Evolutionary conservation across 352 stramenopile genomes (phyloP), one percentile per base, ranked within the genome.

Genomic region (Phytophthora capsici): DNA sequence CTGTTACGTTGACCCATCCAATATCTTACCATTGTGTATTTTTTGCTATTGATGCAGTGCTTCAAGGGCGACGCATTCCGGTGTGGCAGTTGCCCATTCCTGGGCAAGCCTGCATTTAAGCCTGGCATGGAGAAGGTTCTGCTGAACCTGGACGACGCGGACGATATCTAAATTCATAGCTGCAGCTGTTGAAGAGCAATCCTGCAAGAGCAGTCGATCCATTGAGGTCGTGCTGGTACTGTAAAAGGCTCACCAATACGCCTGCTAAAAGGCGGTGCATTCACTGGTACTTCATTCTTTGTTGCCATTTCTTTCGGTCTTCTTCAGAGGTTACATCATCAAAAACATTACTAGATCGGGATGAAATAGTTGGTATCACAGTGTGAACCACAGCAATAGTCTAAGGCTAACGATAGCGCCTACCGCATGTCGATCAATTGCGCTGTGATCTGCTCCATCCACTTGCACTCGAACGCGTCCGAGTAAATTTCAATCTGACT

Each of bases 31-130:
- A 23, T 46, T 13, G 5, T 70, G 7, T 53, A 9, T 37, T 69
- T 34, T 63, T 22, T 20, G 14, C 55, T 13, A 17, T 83, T 83
- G 6, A 9, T 93, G 8, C 53, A 98, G 88, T 99, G 97, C 77
- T 95, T 74, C 71, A 98, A 98, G 75, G 97, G 97, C 47, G 97
- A 99, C 75, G 97, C 97, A 22, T 99, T 99, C 80, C 94, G 97
- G 38, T 99, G 97, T 71, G 96, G 93, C 8, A 90, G 82, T 53
- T 99, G 97, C 78, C 97, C 97, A 25, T 98, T 98, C 81, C 77
- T 99, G 30, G 97, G 96, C 49, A 97, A 96, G 69, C 97, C 97
- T 19, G 95, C 94, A 2, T 99, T 99, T 73, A 98, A 98, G 74
- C 82, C 95, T 8, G 86, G 86, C 49, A 93, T 94, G 86, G 86